A percentile compares a stretch with the other conserved stretches of the same genome.
phyloP scores from a whole-genome alignment of 1,139 yeast species.

The Lodderomyces elongisporus region DNA sequence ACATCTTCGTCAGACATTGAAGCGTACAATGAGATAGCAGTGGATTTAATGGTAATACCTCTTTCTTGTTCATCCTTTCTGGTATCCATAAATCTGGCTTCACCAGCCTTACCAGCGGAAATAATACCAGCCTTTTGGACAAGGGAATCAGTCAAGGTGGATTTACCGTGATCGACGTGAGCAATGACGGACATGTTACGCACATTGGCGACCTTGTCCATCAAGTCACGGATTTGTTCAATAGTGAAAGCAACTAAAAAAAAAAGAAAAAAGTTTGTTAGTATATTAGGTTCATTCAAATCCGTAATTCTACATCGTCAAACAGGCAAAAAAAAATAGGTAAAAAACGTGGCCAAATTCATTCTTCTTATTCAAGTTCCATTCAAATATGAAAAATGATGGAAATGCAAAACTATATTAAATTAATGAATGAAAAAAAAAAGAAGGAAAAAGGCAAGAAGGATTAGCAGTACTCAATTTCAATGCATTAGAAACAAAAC shows the following conservation, averaged over 20 bases:
- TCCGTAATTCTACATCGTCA: too few species aligned
- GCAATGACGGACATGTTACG: slow-evolving; percentile 99
- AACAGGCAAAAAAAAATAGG: not conserved
- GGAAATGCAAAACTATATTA: too few species aligned
- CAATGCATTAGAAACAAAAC: too few species aligned
- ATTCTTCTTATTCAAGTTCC: too few species aligned
- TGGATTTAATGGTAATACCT: slow-evolving; percentile 99
- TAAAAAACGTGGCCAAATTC: too few species aligned
- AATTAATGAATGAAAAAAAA: too few species aligned
- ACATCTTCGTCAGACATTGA: slow-evolving; percentile 86
- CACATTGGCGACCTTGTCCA: slow-evolving; percentile 99
- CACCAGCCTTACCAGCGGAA: slow-evolving; percentile 99
- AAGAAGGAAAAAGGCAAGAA: too few species aligned
- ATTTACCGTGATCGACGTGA: slow-evolving; percentile 99
- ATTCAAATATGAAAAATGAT: too few species aligned
- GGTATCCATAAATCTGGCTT: slow-evolving; percentile 99
- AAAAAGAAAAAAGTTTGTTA: not conserved
- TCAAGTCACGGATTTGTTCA: slow-evolving; percentile 96
- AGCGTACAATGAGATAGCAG: slow-evolving; percentile 95
- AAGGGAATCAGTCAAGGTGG: slow-evolving; percentile 97
- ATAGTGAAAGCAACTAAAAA: slow-evolving; percentile 64
- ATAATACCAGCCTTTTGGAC: slow-evolving; percentile 99
- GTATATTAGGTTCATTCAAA: not conserved
- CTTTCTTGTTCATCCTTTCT: slow-evolving; percentile 99
- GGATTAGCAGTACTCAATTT: too few species aligned